These are phyloP conservation scores for Tephrocybe sp. DNA, from an alignment of 768 basidiomycete species.

Conservation along the genomic window DNA sequence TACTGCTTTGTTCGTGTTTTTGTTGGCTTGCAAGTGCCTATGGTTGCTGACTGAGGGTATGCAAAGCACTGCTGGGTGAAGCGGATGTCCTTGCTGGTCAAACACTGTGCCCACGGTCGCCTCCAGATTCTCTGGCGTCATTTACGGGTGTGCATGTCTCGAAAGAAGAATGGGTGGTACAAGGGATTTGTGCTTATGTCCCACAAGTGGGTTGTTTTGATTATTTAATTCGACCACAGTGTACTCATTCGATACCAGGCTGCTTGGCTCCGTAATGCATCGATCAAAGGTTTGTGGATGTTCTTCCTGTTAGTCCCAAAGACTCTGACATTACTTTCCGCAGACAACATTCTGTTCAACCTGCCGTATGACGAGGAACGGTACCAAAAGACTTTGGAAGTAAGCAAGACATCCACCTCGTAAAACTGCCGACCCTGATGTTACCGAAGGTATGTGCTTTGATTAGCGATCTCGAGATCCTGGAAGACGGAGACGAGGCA, in stretches of 20 bases:
- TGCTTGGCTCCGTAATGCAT: constrained; percentile 75
- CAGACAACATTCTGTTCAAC: constrained; percentile 70
- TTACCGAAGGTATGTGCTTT: constrained; percentile 56
- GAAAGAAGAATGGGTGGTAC: constrained; percentile 73
- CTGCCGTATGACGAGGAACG: constrained; percentile 69
- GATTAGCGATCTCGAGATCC: constrained; percentile 71
- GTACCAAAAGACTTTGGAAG: constrained; percentile 77
- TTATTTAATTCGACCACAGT: constrained; percentile 14
- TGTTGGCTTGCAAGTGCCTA: background rate
- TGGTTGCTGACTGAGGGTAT: constrained; percentile 5
- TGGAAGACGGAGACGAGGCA: constrained; percentile 86
- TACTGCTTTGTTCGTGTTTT: constrained; percentile 57
- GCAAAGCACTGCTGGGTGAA: constrained; percentile 78
- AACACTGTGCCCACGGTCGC: constrained; percentile 79
- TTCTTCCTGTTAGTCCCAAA: background rate
- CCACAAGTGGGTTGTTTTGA: constrained; percentile 60
- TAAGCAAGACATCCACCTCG: constrained; percentile 26
- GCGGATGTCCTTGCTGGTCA: constrained; percentile 84
- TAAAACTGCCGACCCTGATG: constrained; percentile 19
- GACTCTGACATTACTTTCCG: constrained; percentile 8
- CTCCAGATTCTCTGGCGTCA: constrained; percentile 72
- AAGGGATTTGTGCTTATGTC: constrained; percentile 83
- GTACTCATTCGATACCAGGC: constrained; percentile 19
- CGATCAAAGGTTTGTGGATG: constrained; percentile 43
- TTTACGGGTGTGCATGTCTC: constrained; percentile 43